These are phyloP conservation scores for Podaxis carcinomalis DNA, from an alignment of 768 basidiomycete species.

Conservation along the genomic window DNA sequence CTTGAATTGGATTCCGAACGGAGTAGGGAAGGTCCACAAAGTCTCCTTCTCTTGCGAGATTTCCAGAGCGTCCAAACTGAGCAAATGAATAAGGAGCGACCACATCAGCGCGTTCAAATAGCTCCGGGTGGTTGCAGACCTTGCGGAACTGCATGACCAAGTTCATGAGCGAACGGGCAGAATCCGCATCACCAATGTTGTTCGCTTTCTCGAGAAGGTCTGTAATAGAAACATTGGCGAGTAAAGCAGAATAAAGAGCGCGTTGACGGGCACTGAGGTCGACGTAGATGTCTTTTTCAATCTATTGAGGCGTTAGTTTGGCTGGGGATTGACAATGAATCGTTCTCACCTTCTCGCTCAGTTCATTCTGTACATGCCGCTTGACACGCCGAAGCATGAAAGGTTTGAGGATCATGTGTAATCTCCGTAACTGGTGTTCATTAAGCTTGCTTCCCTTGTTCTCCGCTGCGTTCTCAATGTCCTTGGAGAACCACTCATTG, in stretches of 20 bases:
- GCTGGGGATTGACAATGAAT: neutral
- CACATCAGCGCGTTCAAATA: slow-evolving; percentile 97
- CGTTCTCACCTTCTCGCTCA: slow-evolving; percentile 85
- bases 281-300: slow-evolving; percentile 93
- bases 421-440: slow-evolving; percentile 88
- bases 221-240: slow-evolving; percentile 91
- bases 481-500: slow-evolving; percentile 99
- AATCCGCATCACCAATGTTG: slow-evolving; percentile 85
- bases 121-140: slow-evolving; percentile 97
- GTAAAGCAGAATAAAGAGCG: slow-evolving; percentile 80
- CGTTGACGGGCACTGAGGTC: slow-evolving; percentile 93
- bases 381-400: slow-evolving; percentile 99
- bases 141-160: slow-evolving; percentile 99
- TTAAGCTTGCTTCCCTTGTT: slow-evolving; percentile 90
- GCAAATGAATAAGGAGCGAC: slow-evolving; percentile 90
- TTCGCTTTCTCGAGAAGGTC: slow-evolving; percentile 93
- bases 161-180: slow-evolving; percentile 95
- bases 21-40: slow-evolving; percentile 80
- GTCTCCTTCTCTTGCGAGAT: slow-evolving; percentile 86
- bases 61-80: slow-evolving; percentile 74
- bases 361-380: slow-evolving; percentile 98
- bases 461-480: slow-evolving; percentile 92
- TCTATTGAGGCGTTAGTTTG: slow-evolving; percentile 42
- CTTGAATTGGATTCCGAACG: slow-evolving; percentile 82
- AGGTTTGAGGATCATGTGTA: slow-evolving; percentile 99